Evolutionary conservation across 352 stramenopile species (phyloP).

Genomic region (Phytopythium oedochilum): DNA sequence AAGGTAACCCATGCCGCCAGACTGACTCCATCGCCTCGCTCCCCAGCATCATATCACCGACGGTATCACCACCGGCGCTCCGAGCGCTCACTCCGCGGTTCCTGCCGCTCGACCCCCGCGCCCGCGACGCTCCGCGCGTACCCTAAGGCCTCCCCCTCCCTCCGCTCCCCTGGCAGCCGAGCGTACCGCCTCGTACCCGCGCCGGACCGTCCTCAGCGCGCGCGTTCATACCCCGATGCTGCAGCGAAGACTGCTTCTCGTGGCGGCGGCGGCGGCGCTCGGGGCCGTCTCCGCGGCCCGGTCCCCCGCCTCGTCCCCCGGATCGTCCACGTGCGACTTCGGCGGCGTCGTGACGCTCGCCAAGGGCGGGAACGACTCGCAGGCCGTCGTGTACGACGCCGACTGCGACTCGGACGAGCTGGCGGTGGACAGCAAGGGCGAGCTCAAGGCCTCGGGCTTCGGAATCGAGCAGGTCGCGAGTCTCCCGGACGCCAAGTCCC

Average conservation of each 20-base stretch:
- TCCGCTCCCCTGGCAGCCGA: neutral
- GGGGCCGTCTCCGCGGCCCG: constrained; percentile 7
- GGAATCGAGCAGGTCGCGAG: constrained; percentile 48
- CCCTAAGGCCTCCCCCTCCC: neutral
- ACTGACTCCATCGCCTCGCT: neutral
- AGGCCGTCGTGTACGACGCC: constrained; percentile 31
- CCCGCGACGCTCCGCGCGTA: neutral
- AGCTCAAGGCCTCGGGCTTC: constrained; percentile 27
- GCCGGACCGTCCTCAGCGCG: too few relatives aligned
- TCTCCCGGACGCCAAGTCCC: constrained; percentile 34
- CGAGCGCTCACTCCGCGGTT: neutral
- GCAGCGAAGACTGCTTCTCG: neutral
- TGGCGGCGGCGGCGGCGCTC: constrained; percentile 1
- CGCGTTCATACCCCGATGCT: neutral
- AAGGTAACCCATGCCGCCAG: neutral
- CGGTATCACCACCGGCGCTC: neutral
- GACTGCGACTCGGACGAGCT: constrained; percentile 28
- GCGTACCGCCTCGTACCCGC: too few relatives aligned
- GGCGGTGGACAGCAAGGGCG: constrained; percentile 20
- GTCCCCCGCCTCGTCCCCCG: neutral
- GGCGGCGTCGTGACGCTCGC: constrained; percentile 35
- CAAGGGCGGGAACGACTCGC: constrained; percentile 18
- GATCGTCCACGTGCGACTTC: constrained; percentile 17
- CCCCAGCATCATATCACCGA: neutral
- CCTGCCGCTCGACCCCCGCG: neutral